These are phyloP conservation scores for Cyanidioschyzon merolae DNA, from an alignment of 23 red algal species.

Conservation along the genomic window DNA sequence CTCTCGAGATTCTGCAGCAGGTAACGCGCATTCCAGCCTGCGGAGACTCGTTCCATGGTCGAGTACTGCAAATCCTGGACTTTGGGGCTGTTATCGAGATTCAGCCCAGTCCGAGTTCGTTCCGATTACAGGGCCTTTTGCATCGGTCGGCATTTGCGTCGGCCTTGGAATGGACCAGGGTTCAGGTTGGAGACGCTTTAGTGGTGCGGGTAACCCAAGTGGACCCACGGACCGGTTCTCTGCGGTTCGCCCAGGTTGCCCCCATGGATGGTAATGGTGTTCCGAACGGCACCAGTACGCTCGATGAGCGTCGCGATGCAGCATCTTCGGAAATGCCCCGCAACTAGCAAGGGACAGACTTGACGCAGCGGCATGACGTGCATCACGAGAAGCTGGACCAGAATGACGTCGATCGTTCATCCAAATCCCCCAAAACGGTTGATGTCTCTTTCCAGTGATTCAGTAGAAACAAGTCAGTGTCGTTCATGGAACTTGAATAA, in stretches of 20 bases:
- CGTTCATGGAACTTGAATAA: too few species aligned
- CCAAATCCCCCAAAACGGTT: too few species aligned
- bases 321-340: too few species aligned
- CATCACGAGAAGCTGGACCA: too few species aligned
- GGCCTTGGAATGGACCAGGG: not conserved
- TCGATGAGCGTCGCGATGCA: too few species aligned
- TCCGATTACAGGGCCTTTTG: not conserved
- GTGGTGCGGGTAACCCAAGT: slow-evolving; percentile 9
- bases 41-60: not conserved
- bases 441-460: too few species aligned
- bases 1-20: not conserved
- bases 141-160: slow-evolving; percentile 12
- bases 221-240: not conserved
- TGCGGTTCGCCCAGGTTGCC: not conserved
- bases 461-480: too few species aligned
- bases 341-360: too few species aligned
- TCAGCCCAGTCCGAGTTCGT: not conserved
- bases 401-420: too few species aligned
- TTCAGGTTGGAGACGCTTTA: not conserved
- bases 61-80: slow-evolving; percentile 11
- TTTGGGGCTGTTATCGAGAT: not conserved
- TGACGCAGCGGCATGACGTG: too few species aligned
- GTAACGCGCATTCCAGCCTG: not conserved
- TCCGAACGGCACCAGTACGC: too few species aligned
- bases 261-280: too few species aligned